Base-by-base conservation (phyloP, 805 yeast genomes). In the Kuraishia borneana region DNA sequence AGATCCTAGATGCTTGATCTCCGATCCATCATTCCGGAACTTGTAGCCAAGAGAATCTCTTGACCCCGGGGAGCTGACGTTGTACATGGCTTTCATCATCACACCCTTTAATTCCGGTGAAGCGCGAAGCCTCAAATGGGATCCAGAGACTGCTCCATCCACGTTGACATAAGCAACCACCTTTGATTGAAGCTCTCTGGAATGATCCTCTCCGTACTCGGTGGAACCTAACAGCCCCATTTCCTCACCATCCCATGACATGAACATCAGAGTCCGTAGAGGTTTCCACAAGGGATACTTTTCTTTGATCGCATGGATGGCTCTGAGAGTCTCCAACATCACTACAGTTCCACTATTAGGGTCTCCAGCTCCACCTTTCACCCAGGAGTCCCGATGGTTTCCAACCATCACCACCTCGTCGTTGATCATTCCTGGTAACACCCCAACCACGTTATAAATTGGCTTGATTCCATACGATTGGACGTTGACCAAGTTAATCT, bases 171-270 rank as follows among this genome's bases (percentile, higher is more conserved):
- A 82, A 0, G 83, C 83, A 26, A 80, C 65, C 1, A 71, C 77
- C 28, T 67, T 63, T 28, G 58, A 61, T 31, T 62, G 57, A 23
- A 82, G 52, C 23, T 46, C 46, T 17, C 58, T 47, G 2, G 64
- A 65, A 36, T 70, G 61, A 35, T 73, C 73, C 50, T 82, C 89
- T 4, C 78, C 87, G 59, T 67, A 82, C 46, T 83, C 92, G 0
- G 92, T 77, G 0, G 87, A 74, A 1, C 95, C 95, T 21, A 83
- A 42, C 36, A 75, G 57, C 0, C 82, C 89, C 41, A 70, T 70
- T 47, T 77, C 84, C 42, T 76, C 87, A 23, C 83, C 94, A 54
- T 84, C 94, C 87, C 87, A 84, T 20, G 83, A 74, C 0, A 79
- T 78, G 31, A 84, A 61, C 35, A 72, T 63, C 18, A 84, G 76